These are phyloP conservation scores for Ceratocystis smalleyi DNA, from an alignment of 2,329 filamentous ascomycete species.

Conservation along the genomic window DNA sequence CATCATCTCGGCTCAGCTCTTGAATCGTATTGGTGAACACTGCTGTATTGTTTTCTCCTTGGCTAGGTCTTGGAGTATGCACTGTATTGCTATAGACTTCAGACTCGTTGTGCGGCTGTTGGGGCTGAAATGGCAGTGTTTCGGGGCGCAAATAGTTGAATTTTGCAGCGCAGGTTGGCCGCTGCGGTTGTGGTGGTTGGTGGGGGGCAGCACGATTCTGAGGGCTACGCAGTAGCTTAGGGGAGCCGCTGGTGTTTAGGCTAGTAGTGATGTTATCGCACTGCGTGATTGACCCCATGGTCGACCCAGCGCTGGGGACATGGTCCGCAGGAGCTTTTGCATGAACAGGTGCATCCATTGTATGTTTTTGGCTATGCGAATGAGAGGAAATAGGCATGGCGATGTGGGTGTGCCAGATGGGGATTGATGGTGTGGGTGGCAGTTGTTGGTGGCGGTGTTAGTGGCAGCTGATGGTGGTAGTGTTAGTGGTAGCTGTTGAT, in stretches of 20 bases:
- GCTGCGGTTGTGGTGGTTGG: not conserved
- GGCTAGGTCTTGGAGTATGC: not conserved
- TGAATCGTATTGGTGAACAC: not conserved
- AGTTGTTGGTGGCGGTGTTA: not conserved
- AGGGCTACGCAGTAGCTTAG: not conserved
- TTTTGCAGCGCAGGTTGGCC: not conserved
- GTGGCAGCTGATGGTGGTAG: not conserved
- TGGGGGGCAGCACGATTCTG: not conserved
- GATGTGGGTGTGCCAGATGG: not conserved
- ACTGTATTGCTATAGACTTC: not conserved
- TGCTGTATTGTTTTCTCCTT: not conserved
- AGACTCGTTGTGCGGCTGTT: not conserved
- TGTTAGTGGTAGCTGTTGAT: not conserved
- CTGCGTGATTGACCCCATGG: not conserved
- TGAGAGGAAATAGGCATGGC: not conserved
- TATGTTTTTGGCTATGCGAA: not conserved
- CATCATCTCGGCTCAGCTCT: not conserved
- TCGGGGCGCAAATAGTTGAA: not conserved
- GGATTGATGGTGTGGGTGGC: not conserved
- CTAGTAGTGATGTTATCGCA: not conserved
- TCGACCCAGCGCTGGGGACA: not conserved
- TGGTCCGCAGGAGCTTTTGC: not conserved
- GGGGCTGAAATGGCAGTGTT: not conserved
- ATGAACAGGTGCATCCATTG: not conserved
- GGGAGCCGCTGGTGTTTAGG: not conserved